These are phyloP conservation scores for Calonectria multiphialidica DNA, from an alignment of 2,329 filamentous ascomycete genomes.

Conservation along the genomic window DNA sequence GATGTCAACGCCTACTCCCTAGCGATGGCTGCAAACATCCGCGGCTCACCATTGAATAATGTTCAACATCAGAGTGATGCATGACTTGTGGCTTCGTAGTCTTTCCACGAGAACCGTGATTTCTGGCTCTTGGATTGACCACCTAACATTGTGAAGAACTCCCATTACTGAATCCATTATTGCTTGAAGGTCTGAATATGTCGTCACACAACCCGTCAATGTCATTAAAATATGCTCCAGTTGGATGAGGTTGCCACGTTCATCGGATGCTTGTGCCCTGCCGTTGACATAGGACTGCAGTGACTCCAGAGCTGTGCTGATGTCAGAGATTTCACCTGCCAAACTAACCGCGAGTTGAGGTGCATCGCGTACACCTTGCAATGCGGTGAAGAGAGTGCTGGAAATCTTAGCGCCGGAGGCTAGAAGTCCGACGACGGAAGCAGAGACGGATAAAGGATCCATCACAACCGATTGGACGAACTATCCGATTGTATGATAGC, in stretches of 20 bases:
- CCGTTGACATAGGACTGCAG: background rate
- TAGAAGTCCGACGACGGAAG: too few relatives aligned
- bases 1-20: background rate
- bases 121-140: background rate
- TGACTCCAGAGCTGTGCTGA: background rate
- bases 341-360: too few relatives aligned
- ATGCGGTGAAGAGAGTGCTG: too few relatives aligned
- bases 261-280: background rate
- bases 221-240: background rate
- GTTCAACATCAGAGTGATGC: conserved; percentile 3
- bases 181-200: background rate
- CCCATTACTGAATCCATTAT: background rate
- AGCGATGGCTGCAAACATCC: background rate
- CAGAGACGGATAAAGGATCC: too few relatives aligned
- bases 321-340: background rate
- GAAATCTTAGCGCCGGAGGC: too few relatives aligned
- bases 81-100: conserved; percentile 2
- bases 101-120: background rate
- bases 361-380: too few relatives aligned
- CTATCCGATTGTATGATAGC: too few relatives aligned
- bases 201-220: conserved; percentile 6
- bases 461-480: too few relatives aligned
- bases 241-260: background rate
- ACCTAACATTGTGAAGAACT: background rate
- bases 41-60: background rate